Evolutionary conservation across 2,329 filamentous ascomycete genomes (phyloP).

Genomic region (Diaporthe sp.): DNA sequence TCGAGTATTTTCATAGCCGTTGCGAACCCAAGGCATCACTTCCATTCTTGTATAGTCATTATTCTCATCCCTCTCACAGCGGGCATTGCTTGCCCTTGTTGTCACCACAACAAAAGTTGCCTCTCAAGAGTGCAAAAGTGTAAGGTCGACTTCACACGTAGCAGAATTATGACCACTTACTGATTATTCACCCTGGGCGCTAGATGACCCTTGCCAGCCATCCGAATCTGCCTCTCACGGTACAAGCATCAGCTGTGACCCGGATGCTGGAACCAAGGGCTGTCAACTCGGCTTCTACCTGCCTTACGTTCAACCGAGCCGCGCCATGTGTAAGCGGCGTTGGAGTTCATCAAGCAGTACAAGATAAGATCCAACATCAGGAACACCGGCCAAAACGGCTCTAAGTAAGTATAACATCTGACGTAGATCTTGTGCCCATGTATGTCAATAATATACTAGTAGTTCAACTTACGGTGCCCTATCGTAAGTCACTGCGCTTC

Average conservation of each 20-base stretch:
- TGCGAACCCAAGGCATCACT: neutral
- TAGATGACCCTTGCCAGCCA: too few relatives aligned
- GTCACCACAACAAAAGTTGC: neutral
- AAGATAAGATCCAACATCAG: neutral
- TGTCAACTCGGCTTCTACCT: neutral
- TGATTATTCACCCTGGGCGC: neutral
- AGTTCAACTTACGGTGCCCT: slow-evolving; percentile 4
- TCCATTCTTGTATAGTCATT: neutral
- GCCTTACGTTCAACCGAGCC: neutral
- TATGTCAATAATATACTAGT: neutral
- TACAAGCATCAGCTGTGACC: neutral
- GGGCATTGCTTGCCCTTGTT: neutral
- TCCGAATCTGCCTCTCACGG: too few relatives aligned
- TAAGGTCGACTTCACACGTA: neutral
- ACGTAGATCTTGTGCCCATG: neutral
- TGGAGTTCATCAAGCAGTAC: neutral
- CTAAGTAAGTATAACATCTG: neutral
- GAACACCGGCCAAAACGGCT: neutral
- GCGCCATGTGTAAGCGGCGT: neutral
- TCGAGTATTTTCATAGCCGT: neutral
- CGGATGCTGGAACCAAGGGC: neutral
- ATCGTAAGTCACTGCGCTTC: neutral
- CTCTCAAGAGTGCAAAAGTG: neutral
- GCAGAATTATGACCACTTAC: neutral
- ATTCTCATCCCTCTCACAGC: too few relatives aligned